Base-by-base conservation (phyloP, 805 yeast genomes). In the Spathaspora hagerdaliae region DNA sequence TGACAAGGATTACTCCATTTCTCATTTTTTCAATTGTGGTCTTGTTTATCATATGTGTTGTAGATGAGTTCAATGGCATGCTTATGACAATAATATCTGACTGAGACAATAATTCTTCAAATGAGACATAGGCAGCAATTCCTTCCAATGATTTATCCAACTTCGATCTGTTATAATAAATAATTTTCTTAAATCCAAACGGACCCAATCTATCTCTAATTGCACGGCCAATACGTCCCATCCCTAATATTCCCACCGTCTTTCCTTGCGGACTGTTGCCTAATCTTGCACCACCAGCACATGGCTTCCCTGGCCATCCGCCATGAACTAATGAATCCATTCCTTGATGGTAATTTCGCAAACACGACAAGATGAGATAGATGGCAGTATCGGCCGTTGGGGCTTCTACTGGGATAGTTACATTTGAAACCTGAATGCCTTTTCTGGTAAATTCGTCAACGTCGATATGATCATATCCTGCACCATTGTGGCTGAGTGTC, bases 151-250 rank as follows among this genome's bases (percentile, higher is more conserved):
- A 90, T 1, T 79, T 67, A 5, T 74, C 44, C 51, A 89, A 69
- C 58, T 73, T 69, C 41, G 63, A 65, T 55, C 96, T 77, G 70
- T 87, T 89, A 65, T 88, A 77, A 66, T 89, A 89, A 31, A 84
- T 63, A 52, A 85, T 78, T 55, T 78, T 81, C 31, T 64, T 67
- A 64, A 87, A 87, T 2, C 92, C 95, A 63, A 88, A 88, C 7
- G 92, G 91, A 51, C 66, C 65, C 50, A 86, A 73, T 54, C 91
- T 77, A 52, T 81, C 79, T 44, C 88, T 75, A 42, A 89, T 81
- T 27, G 87, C 86, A 47, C 90, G 79, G 38, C 96, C 96, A 65
- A 89, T 88, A 34, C 96, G 95, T 31, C 96, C 96, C 78, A 89
- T 75, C 9, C 96, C 96, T 42, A 85, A 69, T 44, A 89, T 81